Percentiles rank a stretch among this genome's conserved stretches.
These are phyloP conservation scores for Trichophyton rubrum DNA, from an alignment of 2,329 filamentous ascomycete genomes.

Conservation along the genomic window DNA sequence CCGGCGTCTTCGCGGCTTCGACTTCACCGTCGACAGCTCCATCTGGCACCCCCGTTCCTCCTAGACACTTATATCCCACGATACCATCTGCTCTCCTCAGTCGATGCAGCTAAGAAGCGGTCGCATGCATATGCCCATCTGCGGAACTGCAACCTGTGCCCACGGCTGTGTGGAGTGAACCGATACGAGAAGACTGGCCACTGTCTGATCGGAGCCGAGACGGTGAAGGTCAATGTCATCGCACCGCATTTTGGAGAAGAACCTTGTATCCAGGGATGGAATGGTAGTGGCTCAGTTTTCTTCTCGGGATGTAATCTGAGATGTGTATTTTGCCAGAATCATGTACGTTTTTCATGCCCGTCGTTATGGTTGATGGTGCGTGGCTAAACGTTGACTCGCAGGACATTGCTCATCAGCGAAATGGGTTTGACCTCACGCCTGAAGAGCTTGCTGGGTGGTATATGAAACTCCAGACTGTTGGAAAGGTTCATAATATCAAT, in stretches of 20 bases:
- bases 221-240: conserved; percentile 69
- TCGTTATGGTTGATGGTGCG: background rate
- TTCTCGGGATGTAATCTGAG: conserved; percentile 65
- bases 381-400: conserved; percentile 8
- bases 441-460: conserved; percentile 74
- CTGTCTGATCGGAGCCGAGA: conserved; percentile 61
- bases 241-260: conserved; percentile 79
- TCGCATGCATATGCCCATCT: conserved; percentile 63
- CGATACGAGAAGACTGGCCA: conserved; percentile 66
- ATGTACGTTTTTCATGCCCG: conserved; percentile 26
- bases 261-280: conserved; percentile 69
- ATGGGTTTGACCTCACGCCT: conserved; percentile 65
- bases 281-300: conserved; percentile 69
- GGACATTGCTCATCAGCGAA: conserved; percentile 70
- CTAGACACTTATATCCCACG: conserved; percentile 62
- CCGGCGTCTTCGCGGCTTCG: background rate
- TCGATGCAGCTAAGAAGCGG: conserved; percentile 60
- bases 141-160: conserved; percentile 68
- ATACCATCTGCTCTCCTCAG: conserved; percentile 55
- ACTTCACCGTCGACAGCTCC: conserved; percentile 7
- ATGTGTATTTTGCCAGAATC: conserved; percentile 67
- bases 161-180: conserved; percentile 64
- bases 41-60: conserved; percentile 51
- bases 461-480: conserved; percentile 65
- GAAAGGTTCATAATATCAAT: conserved; percentile 82